Base-by-base conservation (phyloP, 2,329 filamentous ascomycete species). In the Leptographium procerum region DNA sequence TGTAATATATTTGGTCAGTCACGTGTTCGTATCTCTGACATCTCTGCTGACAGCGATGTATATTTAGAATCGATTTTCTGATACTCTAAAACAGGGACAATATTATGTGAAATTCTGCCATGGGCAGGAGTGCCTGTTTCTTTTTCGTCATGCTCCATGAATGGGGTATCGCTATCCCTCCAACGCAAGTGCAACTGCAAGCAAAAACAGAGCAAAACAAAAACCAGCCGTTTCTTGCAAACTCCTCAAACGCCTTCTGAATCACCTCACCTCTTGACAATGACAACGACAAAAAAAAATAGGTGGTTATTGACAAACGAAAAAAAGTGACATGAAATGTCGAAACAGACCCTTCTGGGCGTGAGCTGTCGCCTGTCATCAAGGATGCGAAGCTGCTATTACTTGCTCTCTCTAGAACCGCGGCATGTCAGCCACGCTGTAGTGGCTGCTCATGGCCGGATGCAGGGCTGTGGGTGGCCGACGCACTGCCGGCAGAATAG, bases 381-480 rank as follows among this genome's bases (percentile, higher is more conserved):
- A 36, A 34, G 29, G 29, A 34, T 14, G 33, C 29, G 19, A 16
- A 26, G 16, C 29, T 24, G 33, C 19, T 19, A 7, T 43, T 7
- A 8, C 7, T 43, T 19, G 19, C n/a, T 43, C 19, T n/a, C 11
- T 29, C 29, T 52, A 79, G 65, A 81, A 80, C 28, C 75, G 73
- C 51, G 73, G 71, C 66, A 82, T 72, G 62, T 79, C 70, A 43
- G 70, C 77, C 61, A 73, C 75, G 13, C 64, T 66, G 60, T 67
- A 63, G 43, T 59, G 61, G 31, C 68, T 66, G 3, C 69, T 69
- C 64, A 78, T 71, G 55, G 76, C 75, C 29, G 83, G 83, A 64
- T 86, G 83, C 62, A 83, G 61, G 1, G 79, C 79, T 9, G 82
- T 82, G 31, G 79, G 75, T 1, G 83, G 83, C 13, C 82, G 76